These are phyloP conservation scores for Wickerhamiella sorbophila DNA, from an alignment of 805 yeast genomes.

Conservation along the genomic window DNA sequence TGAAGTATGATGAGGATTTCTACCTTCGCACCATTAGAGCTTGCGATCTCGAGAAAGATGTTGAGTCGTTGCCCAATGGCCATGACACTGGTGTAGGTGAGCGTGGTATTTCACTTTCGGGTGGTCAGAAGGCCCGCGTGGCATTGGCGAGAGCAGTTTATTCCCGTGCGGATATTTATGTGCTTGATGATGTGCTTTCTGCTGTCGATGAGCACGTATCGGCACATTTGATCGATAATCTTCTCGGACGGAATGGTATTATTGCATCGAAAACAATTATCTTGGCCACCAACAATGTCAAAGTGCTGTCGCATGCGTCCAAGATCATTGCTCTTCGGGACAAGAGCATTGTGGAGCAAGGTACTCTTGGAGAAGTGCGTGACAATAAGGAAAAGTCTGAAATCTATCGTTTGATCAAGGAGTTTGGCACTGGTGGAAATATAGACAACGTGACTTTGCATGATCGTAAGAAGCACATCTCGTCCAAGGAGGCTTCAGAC, in stretches of 20 bases:
- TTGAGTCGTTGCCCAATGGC: conserved; percentile 71
- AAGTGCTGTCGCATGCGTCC: conserved; percentile 60
- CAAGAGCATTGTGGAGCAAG: conserved; percentile 33
- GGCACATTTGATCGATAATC: conserved; percentile 60
- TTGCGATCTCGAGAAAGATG: conserved; percentile 73
- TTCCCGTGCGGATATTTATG: conserved; percentile 79
- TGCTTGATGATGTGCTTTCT: conserved; percentile 83
- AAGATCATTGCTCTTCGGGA: conserved; percentile 49
- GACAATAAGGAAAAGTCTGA: conserved; percentile 14
- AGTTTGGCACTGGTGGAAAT: conserved; percentile 56
- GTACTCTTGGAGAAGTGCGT: conserved; percentile 43
- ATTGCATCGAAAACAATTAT: conserved; percentile 55
- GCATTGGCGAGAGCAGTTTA: conserved; percentile 93
- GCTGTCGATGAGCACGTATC: conserved; percentile 98
- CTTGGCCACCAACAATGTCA: conserved; percentile 69
- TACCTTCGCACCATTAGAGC: conserved; percentile 72
- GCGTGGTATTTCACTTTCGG: conserved; percentile 89
- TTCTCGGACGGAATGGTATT: conserved; percentile 62
- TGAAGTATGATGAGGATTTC: conserved; percentile 63
- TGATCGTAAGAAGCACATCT: conserved; percentile 64
- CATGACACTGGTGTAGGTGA: conserved; percentile 92
- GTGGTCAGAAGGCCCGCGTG: conserved; percentile 95
- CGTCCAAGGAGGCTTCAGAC: conserved; percentile 25
- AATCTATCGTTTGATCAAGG: conserved; percentile 15
- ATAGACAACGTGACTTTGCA: conserved; percentile 62